Percentiles rank a stretch among this genome's conserved stretches.
Evolutionary conservation across 208 protist genomes (phyloP).

Genomic region (Leishmania mexicana): DNA sequence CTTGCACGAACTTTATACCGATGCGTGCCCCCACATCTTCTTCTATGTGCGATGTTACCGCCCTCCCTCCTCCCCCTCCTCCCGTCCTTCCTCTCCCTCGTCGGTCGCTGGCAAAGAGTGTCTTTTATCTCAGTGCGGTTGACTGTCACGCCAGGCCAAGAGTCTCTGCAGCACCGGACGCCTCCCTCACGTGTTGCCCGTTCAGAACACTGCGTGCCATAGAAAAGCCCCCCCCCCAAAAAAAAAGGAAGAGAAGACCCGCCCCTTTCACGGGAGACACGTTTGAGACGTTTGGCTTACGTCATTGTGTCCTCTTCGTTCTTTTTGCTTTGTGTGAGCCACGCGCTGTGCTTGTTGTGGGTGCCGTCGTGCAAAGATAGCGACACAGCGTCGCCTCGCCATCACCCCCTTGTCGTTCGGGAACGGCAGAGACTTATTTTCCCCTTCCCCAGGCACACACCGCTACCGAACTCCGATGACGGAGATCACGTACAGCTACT

Average conservation of each 20-base stretch:
- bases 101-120: neutral
- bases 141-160: neutral
- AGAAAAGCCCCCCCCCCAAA: neutral
- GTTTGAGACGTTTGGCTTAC: neutral
- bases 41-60: neutral
- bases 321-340: neutral
- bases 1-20: neutral
- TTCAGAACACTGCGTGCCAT: too few species aligned
- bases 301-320: neutral
- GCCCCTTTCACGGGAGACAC: neutral
- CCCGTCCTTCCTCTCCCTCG: neutral
- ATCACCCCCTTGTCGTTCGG: neutral
- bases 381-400: neutral
- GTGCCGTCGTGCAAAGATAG: neutral
- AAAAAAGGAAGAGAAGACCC: neutral
- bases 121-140: neutral
- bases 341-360: neutral
- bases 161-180: neutral
- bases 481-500: conserved; percentile 94
- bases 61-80: neutral
- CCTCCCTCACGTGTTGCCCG: neutral
- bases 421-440: neutral
- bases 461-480: conserved; percentile 51
- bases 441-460: neutral
- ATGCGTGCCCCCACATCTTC: neutral